Conservation (phyloP, 768 basidiomycete genomes). For the Lentinus tigrinus region DNA sequence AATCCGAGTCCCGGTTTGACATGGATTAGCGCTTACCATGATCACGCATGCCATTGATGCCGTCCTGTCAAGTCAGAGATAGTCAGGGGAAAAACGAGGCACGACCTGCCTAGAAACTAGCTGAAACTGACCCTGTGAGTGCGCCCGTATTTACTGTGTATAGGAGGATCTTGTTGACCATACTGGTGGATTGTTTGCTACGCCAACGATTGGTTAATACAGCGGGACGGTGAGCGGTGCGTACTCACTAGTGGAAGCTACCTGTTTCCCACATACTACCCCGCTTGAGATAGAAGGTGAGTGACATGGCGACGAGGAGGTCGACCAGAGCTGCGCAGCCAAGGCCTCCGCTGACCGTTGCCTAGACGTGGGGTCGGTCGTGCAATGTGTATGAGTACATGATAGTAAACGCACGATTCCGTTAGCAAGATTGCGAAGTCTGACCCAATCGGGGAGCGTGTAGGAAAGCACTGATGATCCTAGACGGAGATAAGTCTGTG, state of each 20-base stretch:
- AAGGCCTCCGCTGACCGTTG: slow-evolving; percentile 8
- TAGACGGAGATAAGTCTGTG: not conserved
- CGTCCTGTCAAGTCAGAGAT: not conserved
- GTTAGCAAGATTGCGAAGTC: no score
- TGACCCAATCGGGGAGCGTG: no score
- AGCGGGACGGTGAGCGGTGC: not conserved
- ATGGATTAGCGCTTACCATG: not conserved
- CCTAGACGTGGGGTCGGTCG: not conserved
- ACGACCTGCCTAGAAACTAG: no score
- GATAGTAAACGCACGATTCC: no score
- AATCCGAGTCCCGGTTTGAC: not conserved
- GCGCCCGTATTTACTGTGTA: slow-evolving; percentile 11
- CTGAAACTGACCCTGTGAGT: slow-evolving; percentile 4
- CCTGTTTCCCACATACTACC: slow-evolving; percentile 3
- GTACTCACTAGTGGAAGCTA: not conserved
- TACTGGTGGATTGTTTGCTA: slow-evolving; percentile 7
- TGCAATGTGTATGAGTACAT: no score
- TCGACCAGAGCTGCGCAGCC: slow-evolving; percentile 9
- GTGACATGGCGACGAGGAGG: slow-evolving; percentile 6
- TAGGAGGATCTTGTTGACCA: slow-evolving; percentile 4
- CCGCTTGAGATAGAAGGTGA: slow-evolving; percentile 7
- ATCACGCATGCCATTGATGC: not conserved
- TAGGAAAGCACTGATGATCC: not conserved
- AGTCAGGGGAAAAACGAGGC: not conserved
- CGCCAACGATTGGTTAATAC: not conserved